phyloP scores from a whole-genome alignment of 2,329 filamentous ascomycete species.

The Septoria linicola region DNA sequence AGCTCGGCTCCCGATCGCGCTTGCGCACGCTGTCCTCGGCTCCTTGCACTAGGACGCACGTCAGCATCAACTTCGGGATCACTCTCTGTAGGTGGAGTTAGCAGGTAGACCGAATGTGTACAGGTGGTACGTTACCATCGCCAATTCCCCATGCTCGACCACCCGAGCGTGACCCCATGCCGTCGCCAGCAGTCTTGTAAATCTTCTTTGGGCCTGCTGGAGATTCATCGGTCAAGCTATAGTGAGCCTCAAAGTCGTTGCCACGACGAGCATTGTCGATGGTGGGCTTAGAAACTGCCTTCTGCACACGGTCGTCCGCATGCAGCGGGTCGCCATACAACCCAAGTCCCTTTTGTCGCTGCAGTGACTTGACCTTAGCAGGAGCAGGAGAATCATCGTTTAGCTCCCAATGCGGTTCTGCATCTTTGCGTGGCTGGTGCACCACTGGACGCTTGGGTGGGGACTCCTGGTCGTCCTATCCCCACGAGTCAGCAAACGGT shows the following conservation, averaged over 20 bases:
- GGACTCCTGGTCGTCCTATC: slow-evolving; percentile 56
- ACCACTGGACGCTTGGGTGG: slow-evolving; percentile 59
- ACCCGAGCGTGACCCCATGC: slow-evolving; percentile 55
- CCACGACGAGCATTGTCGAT: slow-evolving; percentile 70
- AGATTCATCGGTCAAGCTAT: slow-evolving; percentile 66
- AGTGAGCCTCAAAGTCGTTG: slow-evolving; percentile 77
- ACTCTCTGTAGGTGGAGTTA: slow-evolving; percentile 39
- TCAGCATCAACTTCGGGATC: slow-evolving; percentile 39
- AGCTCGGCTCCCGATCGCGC: slow-evolving; percentile 27
- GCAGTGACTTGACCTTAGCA: slow-evolving; percentile 36
- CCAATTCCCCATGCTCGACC: slow-evolving; percentile 58
- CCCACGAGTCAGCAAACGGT: slow-evolving; percentile 11
- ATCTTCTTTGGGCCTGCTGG: slow-evolving; percentile 46
- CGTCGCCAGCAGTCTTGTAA: slow-evolving; percentile 45
- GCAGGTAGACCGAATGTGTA: not conserved
- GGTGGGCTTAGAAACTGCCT: slow-evolving; percentile 60
- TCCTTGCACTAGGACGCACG: slow-evolving; percentile 28
- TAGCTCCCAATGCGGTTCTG: slow-evolving; percentile 80
- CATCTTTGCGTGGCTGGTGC: slow-evolving; percentile 71
- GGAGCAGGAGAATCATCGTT: slow-evolving; percentile 65
- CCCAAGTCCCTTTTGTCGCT: slow-evolving; percentile 63
- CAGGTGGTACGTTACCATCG: slow-evolving; percentile 33
- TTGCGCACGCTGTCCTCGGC: slow-evolving; percentile 24
- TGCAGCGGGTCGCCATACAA: slow-evolving; percentile 73
- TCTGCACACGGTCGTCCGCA: slow-evolving; percentile 40